Base-by-base conservation (phyloP, 1,284 basidiomycete genomes). In the Paramarasmius palmivorus region DNA sequence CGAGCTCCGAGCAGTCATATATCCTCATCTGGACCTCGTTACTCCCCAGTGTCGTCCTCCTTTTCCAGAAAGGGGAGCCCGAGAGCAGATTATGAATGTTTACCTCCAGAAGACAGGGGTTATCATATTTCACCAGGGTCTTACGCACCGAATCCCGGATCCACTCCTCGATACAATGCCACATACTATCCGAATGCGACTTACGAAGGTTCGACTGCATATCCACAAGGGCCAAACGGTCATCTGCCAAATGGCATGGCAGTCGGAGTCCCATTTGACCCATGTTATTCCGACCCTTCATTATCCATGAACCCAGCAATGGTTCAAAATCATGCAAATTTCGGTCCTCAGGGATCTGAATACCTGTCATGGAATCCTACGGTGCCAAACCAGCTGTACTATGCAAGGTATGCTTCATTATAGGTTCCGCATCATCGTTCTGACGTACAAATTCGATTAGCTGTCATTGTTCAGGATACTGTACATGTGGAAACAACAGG, bases 1-100 rank as follows among this genome's bases (percentile, higher is more conserved):
- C 37, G 40, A 26, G 39, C 38, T 29, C 38, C 37, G 8, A 50
- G 49, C 32, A 26, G 38, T 19, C 49, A 29, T 46, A 9, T 22
- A 12, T 20, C 37, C 3, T 9, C 34, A 5, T 41, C 49, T 19
- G 23, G 26, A 38, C 20, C 36, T 6, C 49, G 49, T 17, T 53
- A 53, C 39, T 32, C 41, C 47, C 38, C 40, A 19, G 14, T 49
- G 15, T 50, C 51, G 7, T 50, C 49, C 12, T 50, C 49, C 14
- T 19, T 32, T 32, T 42, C 49, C 29, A 12, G 49, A 29, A 50
- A 34, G 14, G 25, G 38, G 15, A 50, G 49, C 15, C 37, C 49
- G 26, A 25, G 40, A 17, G 32, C 19, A 4, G 49, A 42, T 5
- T 42, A 50, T 29, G 40, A 32, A 9, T 50, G 32, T 32, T 12